A percentile compares a stretch with the other conserved stretches of the same genome.
These are phyloP conservation scores for Plasmodium inui DNA, from an alignment of 169 alveolate genomes.

Conservation along the genomic window DNA sequence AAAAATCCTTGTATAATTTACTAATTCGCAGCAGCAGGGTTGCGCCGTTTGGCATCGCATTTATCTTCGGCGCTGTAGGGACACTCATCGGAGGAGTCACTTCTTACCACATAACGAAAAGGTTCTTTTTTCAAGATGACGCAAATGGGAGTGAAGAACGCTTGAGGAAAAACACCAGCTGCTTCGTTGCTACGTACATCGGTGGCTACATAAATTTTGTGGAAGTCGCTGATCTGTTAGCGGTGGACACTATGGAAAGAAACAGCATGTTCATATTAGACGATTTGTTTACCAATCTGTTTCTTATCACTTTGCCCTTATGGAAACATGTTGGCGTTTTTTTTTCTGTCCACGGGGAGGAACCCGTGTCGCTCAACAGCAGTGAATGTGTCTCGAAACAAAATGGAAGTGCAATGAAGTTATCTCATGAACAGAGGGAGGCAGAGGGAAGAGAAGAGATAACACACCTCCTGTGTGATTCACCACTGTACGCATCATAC, in stretches of 20 bases:
- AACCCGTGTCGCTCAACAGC: not conserved
- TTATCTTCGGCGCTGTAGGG: constrained; percentile 17
- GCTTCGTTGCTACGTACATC: constrained; percentile 43
- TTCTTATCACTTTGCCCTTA: constrained; percentile 41
- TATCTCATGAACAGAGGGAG: not conserved
- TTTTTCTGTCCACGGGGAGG: not conserved
- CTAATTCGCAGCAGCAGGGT: constrained; percentile 10
- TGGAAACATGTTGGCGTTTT: not conserved
- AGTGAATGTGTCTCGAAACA: not conserved
- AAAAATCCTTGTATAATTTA: constrained; percentile 6
- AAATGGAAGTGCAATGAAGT: not conserved
- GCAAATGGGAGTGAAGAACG: not conserved
- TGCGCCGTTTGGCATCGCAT: constrained; percentile 37
- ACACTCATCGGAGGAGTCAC: constrained; percentile 32
- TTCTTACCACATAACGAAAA: constrained; percentile 25
- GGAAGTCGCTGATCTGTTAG: constrained; percentile 33
- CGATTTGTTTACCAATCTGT: constrained; percentile 37
- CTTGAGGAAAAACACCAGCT: constrained; percentile 11
- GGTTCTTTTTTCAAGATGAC: not conserved
- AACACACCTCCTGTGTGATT: not conserved
- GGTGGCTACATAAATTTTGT: constrained; percentile 54
- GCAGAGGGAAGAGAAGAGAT: not conserved
- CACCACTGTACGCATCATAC: not conserved
- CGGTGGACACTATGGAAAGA: not conserved
- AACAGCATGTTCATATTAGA: constrained; percentile 47